phyloP scores from a whole-genome alignment of 306 rosid genomes.

The Citrullus amarus region DNA sequence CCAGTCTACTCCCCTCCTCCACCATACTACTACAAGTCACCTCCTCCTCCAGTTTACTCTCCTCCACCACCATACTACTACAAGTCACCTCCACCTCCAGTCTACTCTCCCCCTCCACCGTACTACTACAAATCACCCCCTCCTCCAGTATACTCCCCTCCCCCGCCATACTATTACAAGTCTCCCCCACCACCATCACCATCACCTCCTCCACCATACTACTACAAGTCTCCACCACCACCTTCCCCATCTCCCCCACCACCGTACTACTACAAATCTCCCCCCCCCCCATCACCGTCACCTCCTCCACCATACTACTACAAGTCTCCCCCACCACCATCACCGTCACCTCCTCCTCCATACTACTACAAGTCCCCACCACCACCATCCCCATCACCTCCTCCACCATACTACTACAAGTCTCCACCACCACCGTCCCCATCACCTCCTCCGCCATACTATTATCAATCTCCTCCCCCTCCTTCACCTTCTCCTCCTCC shows the following conservation, averaged over 20 bases:
- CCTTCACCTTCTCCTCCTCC: slow-evolving; percentile 21
- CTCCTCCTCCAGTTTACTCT: neutral
- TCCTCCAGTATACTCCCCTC: slow-evolving; percentile 29
- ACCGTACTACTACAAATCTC: slow-evolving; percentile 30
- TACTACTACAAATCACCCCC: slow-evolving; percentile 13
- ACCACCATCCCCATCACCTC: slow-evolving; percentile 22
- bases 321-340: slow-evolving; percentile 46
- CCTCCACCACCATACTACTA: slow-evolving; percentile 19
- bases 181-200: slow-evolving; percentile 13
- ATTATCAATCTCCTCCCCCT: slow-evolving; percentile 25
- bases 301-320: slow-evolving; percentile 13
- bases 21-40: neutral
- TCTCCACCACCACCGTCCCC: slow-evolving; percentile 44
- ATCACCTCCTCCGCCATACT: slow-evolving; percentile 22
- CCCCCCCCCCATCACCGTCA: slow-evolving; percentile 31
- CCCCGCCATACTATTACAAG: slow-evolving; percentile 33
- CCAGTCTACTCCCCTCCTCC: slow-evolving; percentile 8
- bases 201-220: neutral
- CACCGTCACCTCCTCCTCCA: slow-evolving; percentile 17
- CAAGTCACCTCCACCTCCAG: slow-evolving; percentile 27
- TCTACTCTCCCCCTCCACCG: slow-evolving; percentile 20
- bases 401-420: slow-evolving; percentile 27
- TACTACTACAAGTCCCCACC: slow-evolving; percentile 13
- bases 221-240: slow-evolving; percentile 37
- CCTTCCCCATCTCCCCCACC: slow-evolving; percentile 20